Evolutionary conservation across 2,329 filamentous ascomycete species (phyloP), one percentile per base, ranked within the genome.

Genomic region (Zasmidium cellare): DNA sequence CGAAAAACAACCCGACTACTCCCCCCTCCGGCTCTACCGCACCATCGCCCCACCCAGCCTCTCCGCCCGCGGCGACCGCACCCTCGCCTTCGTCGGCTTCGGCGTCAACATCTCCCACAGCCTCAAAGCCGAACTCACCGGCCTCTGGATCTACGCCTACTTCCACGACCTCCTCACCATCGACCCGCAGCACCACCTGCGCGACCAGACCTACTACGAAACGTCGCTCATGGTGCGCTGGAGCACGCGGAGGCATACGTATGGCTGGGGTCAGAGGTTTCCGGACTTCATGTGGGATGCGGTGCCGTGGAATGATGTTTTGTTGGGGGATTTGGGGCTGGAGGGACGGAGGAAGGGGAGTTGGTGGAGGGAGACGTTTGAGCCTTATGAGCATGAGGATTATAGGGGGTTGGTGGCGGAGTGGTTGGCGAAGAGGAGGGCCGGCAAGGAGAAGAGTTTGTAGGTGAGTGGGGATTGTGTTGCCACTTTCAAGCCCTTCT

Each of bases 101-200:
- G 57, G 57, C 25, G 31, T 31, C 31, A 61, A 61, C 31, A 53
- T 61, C 44, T 55, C 59, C 3, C 56, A 62, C 45, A 51, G 51
- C 9, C 31, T 55, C 19, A 62, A 54, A 44, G 28, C 46, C 24
- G 53, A 56, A 46, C 31, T 59, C 38, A 57, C 50, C 1, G 53
- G 56, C 9, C 28, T 57, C 11, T 59, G 56, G 56, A 59, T 62
- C 46, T 59, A 59, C 44, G 53, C 59, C 3, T 62, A 50, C 49
- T 47, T 59, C 38, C 58, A 59, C 44, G 59, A 57, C 25, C 49
- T 53, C 16, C 48, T 59, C 2, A 35, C 46, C 11, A 57, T 16
- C 25, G 23, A 57, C 28, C 56, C 58, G 22, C 56, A 52, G 7
- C 35, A 2, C 11, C 35, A 22, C 35, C 19, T 18, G 31, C 19